These are phyloP conservation scores for Colletotrichum phormii DNA, from an alignment of 2,329 filamentous ascomycete genomes.

Conservation along the genomic window DNA sequence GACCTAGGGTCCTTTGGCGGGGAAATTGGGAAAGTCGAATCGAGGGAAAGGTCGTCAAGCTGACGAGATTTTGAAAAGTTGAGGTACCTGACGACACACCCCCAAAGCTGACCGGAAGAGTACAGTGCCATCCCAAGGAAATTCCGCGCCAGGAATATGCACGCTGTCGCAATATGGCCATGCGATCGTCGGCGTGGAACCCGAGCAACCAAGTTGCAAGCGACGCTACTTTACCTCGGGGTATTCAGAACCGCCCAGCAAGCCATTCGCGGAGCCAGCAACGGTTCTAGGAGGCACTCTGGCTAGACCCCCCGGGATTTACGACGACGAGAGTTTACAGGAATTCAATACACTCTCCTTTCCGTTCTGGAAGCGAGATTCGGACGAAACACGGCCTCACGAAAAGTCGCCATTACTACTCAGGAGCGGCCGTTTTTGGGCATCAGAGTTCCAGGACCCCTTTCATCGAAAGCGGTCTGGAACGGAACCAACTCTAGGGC, in stretches of 20 bases:
- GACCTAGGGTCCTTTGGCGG: conserved; percentile 17
- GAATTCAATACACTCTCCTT: neutral
- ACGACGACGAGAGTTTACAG: neutral
- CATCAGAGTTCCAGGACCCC: conserved; percentile 16
- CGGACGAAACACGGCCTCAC: conserved; percentile 24
- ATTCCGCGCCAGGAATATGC: conserved; percentile 30
- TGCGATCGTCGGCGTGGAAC: conserved; percentile 33
- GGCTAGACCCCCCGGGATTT: neutral
- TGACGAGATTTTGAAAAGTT: conserved; percentile 13
- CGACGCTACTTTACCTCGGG: conserved; percentile 15
- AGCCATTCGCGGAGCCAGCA: conserved; percentile 3
- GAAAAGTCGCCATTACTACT: conserved; percentile 10
- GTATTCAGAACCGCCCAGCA: conserved; percentile 25
- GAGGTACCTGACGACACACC: conserved; percentile 9
- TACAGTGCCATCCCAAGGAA: conserved; percentile 8
- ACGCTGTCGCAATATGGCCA: conserved; percentile 31
- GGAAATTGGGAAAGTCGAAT: neutral
- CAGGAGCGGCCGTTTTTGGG: conserved; percentile 29
- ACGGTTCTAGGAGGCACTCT: neutral
- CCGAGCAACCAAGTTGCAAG: conserved; percentile 24
- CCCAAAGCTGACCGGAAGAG: conserved; percentile 3
- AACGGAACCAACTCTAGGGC: neutral
- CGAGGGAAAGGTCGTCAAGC: neutral
- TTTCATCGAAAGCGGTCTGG: conserved; percentile 26
- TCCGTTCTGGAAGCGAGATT: conserved; percentile 6